phyloP scores from a whole-genome alignment of 768 basidiomycete genomes.

The Inosperma sp. region DNA sequence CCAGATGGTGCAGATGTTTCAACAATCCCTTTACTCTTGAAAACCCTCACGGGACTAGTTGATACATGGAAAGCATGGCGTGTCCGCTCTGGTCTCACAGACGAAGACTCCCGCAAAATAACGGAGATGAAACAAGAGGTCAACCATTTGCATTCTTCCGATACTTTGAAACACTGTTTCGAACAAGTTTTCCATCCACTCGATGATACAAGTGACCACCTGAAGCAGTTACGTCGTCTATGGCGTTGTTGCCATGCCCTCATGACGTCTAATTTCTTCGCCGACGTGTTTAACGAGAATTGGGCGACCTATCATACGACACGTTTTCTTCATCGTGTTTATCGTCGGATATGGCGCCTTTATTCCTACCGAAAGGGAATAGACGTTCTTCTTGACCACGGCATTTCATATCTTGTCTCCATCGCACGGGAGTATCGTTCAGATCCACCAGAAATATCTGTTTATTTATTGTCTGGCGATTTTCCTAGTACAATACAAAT shows the following conservation, averaged over 20 bases:
- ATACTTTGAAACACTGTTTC: not conserved
- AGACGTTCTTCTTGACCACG: too few species aligned
- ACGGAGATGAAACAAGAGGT: too few species aligned
- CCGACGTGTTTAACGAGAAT: not conserved
- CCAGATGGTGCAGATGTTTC: not conserved
- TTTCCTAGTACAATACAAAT: not conserved
- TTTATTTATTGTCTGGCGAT: not conserved
- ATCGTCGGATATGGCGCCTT: not conserved
- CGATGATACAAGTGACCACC: not conserved
- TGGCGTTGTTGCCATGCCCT: not conserved
- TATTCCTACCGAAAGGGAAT: too few species aligned
- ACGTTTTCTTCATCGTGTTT: not conserved
- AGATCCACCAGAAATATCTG: too few species aligned
- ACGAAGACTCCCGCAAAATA: not conserved
- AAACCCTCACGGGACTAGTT: too few species aligned
- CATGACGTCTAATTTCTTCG: not conserved
- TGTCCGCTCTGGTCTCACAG: not conserved
- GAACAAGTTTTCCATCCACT: not conserved
- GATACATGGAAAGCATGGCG: too few species aligned
- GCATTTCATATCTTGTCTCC: too few species aligned
- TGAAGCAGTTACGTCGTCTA: not conserved
- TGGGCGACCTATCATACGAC: too few species aligned
- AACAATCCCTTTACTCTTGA: not conserved
- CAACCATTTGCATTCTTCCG: too few species aligned
- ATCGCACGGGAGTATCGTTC: too few species aligned